Evolutionary conservation across 2,329 filamentous ascomycete species (phyloP).

Genomic region (Phoma sp.): DNA sequence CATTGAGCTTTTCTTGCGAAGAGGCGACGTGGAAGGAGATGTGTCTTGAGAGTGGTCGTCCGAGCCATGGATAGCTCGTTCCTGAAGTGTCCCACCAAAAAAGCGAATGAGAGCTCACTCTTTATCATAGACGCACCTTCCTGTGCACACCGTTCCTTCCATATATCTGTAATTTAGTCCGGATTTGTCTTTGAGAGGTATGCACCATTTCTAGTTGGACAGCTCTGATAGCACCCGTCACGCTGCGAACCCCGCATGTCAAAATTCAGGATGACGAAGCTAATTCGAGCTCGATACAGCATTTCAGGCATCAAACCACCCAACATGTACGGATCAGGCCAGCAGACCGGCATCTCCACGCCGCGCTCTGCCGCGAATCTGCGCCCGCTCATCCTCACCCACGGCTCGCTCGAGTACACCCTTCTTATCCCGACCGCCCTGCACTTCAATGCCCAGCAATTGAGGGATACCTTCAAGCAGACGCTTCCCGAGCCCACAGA

Average conservation of each 20-base stretch:
- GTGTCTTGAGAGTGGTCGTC: conserved; percentile 3
- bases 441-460: conserved; percentile 93
- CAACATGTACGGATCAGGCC: conserved; percentile 80
- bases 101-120: conserved; percentile 23
- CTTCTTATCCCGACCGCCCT: conserved; percentile 94
- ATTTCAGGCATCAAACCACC: conserved; percentile 14
- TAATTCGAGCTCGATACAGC: conserved; percentile 11
- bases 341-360: conserved; percentile 95
- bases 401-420: conserved; percentile 94
- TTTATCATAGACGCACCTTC: conserved; percentile 27
- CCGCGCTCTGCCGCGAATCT: conserved; percentile 92
- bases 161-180: conserved; percentile 15
- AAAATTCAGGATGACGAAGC: conserved; percentile 6
- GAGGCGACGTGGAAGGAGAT: conserved; percentile 6
- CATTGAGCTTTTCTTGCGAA: conserved; percentile 27
- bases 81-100: conserved; percentile 7
- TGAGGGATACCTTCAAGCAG: conserved; percentile 87
- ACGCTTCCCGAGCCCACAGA: conserved; percentile 91
- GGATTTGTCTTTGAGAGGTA: conserved; percentile 23
- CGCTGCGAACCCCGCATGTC: conserved; percentile 10
- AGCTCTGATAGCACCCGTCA: neutral
- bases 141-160: conserved; percentile 28
- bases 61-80: conserved; percentile 13
- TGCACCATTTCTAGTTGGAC: conserved; percentile 10
- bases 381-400: conserved; percentile 85